phyloP scores from a whole-genome alignment of 192 early-diverging fungal genomes.

The Entomortierella chlamydospora region DNA sequence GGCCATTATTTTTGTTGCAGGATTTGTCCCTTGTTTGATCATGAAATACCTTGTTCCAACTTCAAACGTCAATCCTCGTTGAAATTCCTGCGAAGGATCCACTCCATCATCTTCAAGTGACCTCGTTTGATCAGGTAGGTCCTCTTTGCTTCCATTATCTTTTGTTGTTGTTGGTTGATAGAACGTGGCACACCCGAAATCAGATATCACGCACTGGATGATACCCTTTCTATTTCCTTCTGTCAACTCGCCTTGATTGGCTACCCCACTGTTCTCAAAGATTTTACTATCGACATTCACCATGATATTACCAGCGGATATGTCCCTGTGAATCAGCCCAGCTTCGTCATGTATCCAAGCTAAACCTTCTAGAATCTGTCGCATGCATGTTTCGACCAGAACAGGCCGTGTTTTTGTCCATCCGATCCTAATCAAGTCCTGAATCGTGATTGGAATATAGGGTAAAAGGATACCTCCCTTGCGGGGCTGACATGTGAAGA shows the following conservation, averaged over 20 bases:
- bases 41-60: slow-evolving; percentile 44
- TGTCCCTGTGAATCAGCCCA: slow-evolving; percentile 39
- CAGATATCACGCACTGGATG: slow-evolving; percentile 45
- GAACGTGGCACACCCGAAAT: slow-evolving; percentile 43
- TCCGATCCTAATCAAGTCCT: slow-evolving; percentile 31
- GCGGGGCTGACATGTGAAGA: slow-evolving; percentile 32
- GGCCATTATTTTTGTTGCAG: no score
- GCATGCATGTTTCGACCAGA: slow-evolving; percentile 37
- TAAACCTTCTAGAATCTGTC: slow-evolving; percentile 35
- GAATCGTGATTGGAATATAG: slow-evolving; percentile 12
- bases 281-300: background rate
- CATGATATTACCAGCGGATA: slow-evolving; percentile 43
- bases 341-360: slow-evolving; percentile 44
- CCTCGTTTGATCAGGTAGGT: no score
- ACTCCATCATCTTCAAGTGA: no score
- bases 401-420: slow-evolving; percentile 40
- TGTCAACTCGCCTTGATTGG: background rate
- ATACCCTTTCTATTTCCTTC: slow-evolving; percentile 2
- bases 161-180: background rate
- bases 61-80: slow-evolving; percentile 38
- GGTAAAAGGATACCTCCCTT: slow-evolving; percentile 39
- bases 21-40: no score
- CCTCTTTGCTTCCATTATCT: background rate
- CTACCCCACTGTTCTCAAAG: background rate
- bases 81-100: no score